Base-by-base conservation (phyloP, 768 basidiomycete genomes). In the Asterophora lycoperdoides region DNA sequence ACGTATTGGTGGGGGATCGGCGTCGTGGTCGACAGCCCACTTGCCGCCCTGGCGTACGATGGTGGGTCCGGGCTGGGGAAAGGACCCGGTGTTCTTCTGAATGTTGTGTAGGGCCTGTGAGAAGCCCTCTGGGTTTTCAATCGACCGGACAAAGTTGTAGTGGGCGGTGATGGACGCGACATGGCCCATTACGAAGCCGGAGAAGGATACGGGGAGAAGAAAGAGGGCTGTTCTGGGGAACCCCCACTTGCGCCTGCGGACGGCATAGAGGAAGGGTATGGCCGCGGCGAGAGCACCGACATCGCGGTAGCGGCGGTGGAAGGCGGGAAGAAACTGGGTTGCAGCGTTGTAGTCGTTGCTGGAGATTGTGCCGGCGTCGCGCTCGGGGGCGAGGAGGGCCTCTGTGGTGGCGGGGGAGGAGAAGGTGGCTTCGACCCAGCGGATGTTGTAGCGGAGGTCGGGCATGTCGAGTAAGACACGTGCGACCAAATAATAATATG, bases 271-370 rank as follows among this genome's bases (percentile, higher is more conserved):
- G 18, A 60, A 11, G 14, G 63, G 60, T 8, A 58, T 9, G 4
- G 41, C 53, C 15, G 49, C 26, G 7, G 49, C 26, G 7, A 54
- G 2, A 23, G 18, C 43, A 9, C 56, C 56, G 23, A 57, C 26
- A 34, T 44, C 73, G 33, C 60, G 64, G 55, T 72, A 72, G 54
- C 65, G 60, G 37, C 65, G 68, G 48, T 69, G 65, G n/a, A 60
- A 56, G 33, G 73, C 74, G 32, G 82, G 75, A 20, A 82, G 63
- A 68, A 85, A 86, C 20, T 60, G 60, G 48, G 70, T 59, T 4
- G 83, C 77, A 9, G 75, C 62, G 0, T 83, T 71, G 60, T 77
- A 85, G 69, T 87, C 84, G 46, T 72, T 74, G 15, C 56, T 58
- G 4, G 74, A 70, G 48, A 82, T 64, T 54, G 70, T 68, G 13